phyloP scores from a whole-genome alignment of 345 rosid species.

The Schrenkiella parvula region DNA sequence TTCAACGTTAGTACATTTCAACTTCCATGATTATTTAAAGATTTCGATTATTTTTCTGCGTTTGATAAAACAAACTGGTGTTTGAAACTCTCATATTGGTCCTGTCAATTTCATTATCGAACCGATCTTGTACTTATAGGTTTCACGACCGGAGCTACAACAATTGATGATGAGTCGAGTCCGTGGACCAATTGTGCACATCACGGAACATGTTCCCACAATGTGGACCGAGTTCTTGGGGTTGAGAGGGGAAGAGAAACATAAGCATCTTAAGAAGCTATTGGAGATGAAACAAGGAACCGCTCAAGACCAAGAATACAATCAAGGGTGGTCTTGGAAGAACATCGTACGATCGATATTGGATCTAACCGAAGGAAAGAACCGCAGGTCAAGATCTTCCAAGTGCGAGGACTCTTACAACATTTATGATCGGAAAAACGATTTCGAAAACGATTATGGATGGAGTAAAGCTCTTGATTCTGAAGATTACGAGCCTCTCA shows the following conservation, averaged over 20 bases:
- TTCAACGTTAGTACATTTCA: conserved; percentile 52
- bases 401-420: conserved; percentile 56
- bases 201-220: conserved; percentile 44
- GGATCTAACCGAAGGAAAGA: conserved; percentile 16
- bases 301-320: conserved; percentile 28
- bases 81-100: not conserved
- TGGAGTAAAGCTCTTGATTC: conserved; percentile 72
- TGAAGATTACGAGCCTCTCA: conserved; percentile 52
- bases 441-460: conserved; percentile 68
- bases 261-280: conserved; percentile 49
- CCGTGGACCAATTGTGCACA: conserved; percentile 58
- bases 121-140: conserved; percentile 31
- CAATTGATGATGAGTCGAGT: conserved; percentile 40
- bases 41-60: not conserved
- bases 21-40: not conserved
- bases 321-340: conserved; percentile 53
- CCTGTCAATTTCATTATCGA: not conserved
- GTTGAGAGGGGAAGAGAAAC: conserved; percentile 46
- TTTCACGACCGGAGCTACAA: conserved; percentile 39
- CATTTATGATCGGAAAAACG: conserved; percentile 43
- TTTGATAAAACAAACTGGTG: not conserved
- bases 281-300: conserved; percentile 34
- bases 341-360: conserved; percentile 41
- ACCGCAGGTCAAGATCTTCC: conserved; percentile 17
- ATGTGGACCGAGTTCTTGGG: conserved; percentile 53